These are phyloP conservation scores for Pseudohyphozyma bogoriensis DNA, from an alignment of 768 basidiomycete species.

Conservation along the genomic window DNA sequence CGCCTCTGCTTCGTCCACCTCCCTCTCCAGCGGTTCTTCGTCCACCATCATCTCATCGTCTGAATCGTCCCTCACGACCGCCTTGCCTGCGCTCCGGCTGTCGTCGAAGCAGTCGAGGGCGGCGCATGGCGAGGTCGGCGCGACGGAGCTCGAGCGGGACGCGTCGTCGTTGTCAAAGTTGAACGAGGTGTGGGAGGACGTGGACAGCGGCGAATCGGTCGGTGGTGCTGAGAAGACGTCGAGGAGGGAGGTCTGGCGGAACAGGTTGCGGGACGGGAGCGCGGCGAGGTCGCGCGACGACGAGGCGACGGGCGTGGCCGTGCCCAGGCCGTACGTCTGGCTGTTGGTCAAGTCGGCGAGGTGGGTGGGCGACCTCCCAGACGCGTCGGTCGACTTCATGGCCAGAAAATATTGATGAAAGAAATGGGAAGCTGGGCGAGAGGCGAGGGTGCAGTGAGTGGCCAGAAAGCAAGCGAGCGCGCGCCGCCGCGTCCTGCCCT, in stretches of 20 bases:
- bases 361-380: background rate
- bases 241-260: background rate
- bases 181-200: background rate
- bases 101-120: background rate
- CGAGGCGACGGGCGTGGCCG: background rate
- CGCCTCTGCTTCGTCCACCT: background rate
- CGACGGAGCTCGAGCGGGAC: background rate
- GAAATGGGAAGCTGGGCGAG: background rate
- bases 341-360: background rate
- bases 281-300: background rate
- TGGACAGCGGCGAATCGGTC: background rate
- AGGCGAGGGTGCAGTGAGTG: too few species aligned
- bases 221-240: background rate
- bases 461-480: too few species aligned
- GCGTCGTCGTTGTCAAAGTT: background rate
- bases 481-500: too few species aligned
- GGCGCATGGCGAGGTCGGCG: background rate
- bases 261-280: background rate
- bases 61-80: background rate
- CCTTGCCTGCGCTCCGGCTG: background rate
- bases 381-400: background rate
- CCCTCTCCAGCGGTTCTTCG: background rate
- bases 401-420: background rate
- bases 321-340: background rate
- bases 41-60: background rate